Percentiles rank a stretch among this genome's conserved stretches.
These are phyloP conservation scores for Penicillium sp. DNA, from an alignment of 2,329 filamentous ascomycete genomes.

Conservation along the genomic window DNA sequence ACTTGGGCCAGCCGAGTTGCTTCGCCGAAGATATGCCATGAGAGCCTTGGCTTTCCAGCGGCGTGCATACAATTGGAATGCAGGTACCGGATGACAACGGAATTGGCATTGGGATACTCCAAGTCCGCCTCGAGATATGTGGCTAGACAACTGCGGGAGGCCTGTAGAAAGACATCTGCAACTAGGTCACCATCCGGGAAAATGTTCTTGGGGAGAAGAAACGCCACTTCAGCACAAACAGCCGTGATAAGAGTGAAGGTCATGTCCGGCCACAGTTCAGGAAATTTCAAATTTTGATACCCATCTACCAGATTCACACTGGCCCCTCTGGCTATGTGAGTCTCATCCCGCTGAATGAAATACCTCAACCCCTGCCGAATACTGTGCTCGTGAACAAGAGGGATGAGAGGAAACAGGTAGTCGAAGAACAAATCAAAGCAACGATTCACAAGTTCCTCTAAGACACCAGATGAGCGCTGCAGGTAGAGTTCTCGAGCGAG, in stretches of 20 bases:
- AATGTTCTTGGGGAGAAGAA: constrained; percentile 36
- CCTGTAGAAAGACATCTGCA: constrained; percentile 36
- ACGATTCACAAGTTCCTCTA: constrained; percentile 12
- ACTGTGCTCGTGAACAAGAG: constrained; percentile 40
- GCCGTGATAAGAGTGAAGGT: constrained; percentile 42
- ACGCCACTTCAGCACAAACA: constrained; percentile 41
- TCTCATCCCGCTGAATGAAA: constrained; percentile 19
- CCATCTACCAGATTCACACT: constrained; percentile 6
- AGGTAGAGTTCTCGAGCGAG: constrained; percentile 7
- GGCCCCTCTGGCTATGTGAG: neutral
- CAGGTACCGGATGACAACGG: constrained; percentile 42
- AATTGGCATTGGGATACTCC: constrained; percentile 40
- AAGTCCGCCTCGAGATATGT: constrained; percentile 40
- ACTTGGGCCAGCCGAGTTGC: constrained; percentile 40
- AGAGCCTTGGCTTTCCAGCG: constrained; percentile 39
- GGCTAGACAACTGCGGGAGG: constrained; percentile 36
- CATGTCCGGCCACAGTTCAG: constrained; percentile 33
- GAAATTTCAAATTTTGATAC: constrained; percentile 10
- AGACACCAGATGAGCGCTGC: neutral
- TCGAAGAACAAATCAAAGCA: constrained; percentile 41
- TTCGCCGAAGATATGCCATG: constrained; percentile 45
- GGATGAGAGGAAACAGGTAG: constrained; percentile 41
- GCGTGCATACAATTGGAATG: constrained; percentile 45
- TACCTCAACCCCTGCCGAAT: constrained; percentile 33
- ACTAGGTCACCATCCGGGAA: constrained; percentile 38